A percentile compares a stretch with the other conserved stretches of the same genome.
Conservation (phyloP, 1,139 yeast genomes). For the Blastobotrys proliferans region DNA sequence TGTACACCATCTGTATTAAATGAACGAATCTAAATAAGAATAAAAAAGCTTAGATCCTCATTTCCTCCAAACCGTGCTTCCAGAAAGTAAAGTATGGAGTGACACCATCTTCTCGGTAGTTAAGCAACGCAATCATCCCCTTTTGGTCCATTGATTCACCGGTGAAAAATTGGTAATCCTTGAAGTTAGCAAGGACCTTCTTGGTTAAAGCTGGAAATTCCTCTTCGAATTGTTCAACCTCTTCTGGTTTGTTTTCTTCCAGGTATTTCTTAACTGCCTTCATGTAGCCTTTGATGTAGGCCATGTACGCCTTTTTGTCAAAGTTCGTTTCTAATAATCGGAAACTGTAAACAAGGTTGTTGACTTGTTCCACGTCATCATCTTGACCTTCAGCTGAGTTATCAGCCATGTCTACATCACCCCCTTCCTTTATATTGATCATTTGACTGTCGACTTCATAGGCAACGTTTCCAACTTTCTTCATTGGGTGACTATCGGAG, state of each 20-base stretch:
- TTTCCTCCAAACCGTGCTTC: constrained; percentile 94
- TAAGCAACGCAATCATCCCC: constrained; percentile 94
- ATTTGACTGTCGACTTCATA: constrained; percentile 95
- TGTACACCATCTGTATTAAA: too few relatives aligned
- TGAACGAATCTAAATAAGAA: constrained; percentile 62
- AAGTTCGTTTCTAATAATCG: constrained; percentile 92
- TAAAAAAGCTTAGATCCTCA: constrained; percentile 43
- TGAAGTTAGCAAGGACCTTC: constrained; percentile 91
- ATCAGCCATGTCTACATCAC: constrained; percentile 91
- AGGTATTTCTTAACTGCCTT: constrained; percentile 86
- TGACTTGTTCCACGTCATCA: constrained; percentile 78
- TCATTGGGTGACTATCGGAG: constrained; percentile 94
- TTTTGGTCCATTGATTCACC: constrained; percentile 99
- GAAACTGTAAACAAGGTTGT: constrained; percentile 98
- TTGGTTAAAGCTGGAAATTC: constrained; percentile 95
- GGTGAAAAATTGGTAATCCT: constrained; percentile 98
- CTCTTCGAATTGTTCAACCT: constrained; percentile 83
- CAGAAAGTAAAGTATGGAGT: constrained; percentile 97
- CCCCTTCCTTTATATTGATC: constrained; percentile 74
- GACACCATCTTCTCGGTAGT: constrained; percentile 99
- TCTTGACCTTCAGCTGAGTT: constrained; percentile 97
- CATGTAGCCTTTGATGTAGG: constrained; percentile 98
- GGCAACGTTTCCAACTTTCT: constrained; percentile 81
- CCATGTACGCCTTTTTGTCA: constrained; percentile 95
- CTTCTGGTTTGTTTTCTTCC: constrained; percentile 71